These are phyloP conservation scores for Vaccinium corymbosum DNA, from an alignment of 148 eudicot genomes.

Conservation along the genomic window DNA sequence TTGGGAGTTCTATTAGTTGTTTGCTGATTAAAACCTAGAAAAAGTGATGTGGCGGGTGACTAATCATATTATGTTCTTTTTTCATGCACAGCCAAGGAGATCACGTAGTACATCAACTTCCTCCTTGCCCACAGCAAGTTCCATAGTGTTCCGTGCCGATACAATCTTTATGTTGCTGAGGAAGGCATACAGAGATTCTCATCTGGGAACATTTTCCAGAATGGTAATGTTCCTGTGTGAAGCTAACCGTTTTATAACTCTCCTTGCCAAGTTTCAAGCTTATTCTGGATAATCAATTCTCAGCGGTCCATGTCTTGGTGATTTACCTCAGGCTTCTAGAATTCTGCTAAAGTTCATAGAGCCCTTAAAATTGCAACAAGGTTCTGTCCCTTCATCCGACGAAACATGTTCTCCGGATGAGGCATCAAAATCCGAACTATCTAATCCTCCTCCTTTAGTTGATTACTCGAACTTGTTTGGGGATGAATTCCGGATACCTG, in stretches of 20 bases:
- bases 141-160: constrained; percentile 65
- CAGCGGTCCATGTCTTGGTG: background rate
- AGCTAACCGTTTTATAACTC: background rate
- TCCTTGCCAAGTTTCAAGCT: background rate
- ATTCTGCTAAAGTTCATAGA: constrained; percentile 46
- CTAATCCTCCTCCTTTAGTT: constrained; percentile 30
- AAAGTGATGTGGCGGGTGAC: background rate
- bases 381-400: constrained; percentile 27
- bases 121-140: constrained; percentile 39
- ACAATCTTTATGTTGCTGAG: constrained; percentile 52
- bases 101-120: constrained; percentile 38
- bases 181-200: constrained; percentile 64
- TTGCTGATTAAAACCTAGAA: background rate
- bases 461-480: constrained; percentile 75
- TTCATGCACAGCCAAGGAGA: constrained; percentile 60
- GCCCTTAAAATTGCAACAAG: constrained; percentile 38
- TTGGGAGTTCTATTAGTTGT: background rate
- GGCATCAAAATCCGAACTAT: constrained; percentile 28
- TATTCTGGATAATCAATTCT: background rate
- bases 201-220: constrained; percentile 61
- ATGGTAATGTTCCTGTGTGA: constrained; percentile 39
- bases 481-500: constrained; percentile 51
- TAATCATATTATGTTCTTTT: constrained; percentile 17
- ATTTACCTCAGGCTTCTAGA: constrained; percentile 59
- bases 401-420: constrained; percentile 40